These are phyloP conservation scores for Phytophthora palmivora DNA, from an alignment of 352 stramenopile species.

Conservation along the genomic window DNA sequence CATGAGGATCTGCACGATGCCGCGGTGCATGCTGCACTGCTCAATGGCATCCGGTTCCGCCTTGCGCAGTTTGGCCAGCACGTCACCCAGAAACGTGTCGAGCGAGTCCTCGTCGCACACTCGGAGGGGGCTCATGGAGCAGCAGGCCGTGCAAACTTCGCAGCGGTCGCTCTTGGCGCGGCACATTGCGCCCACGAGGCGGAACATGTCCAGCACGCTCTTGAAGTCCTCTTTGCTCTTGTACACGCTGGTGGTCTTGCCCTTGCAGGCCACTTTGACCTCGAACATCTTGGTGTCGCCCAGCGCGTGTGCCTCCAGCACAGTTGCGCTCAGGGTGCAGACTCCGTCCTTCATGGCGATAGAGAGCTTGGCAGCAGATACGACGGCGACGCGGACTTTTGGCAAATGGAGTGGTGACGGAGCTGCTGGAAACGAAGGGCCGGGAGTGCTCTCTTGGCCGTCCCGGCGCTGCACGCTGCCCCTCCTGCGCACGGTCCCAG, in stretches of 20 bases:
- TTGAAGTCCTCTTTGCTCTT: slow-evolving; percentile 89
- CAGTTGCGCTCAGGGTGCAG: slow-evolving; percentile 53
- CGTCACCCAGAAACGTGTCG: slow-evolving; percentile 57
- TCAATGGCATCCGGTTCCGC: slow-evolving; percentile 47
- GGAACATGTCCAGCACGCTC: slow-evolving; percentile 84
- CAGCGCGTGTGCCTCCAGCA: slow-evolving; percentile 71
- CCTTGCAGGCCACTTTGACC: slow-evolving; percentile 79
- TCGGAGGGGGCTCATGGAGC: slow-evolving; percentile 44
- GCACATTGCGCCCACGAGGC: slow-evolving; percentile 76
- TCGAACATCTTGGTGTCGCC: slow-evolving; percentile 85
- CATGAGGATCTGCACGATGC: slow-evolving; percentile 85
- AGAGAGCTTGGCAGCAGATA: not conserved
- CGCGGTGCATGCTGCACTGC: slow-evolving; percentile 69
- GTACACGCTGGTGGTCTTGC: slow-evolving; percentile 78
- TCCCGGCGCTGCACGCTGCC: slow-evolving; percentile 8
- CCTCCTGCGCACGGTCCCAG: too few relatives aligned
- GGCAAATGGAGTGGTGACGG: slow-evolving; percentile 27
- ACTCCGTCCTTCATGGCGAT: slow-evolving; percentile 55
- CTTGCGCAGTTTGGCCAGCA: slow-evolving; percentile 71
- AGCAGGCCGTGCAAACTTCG: slow-evolving; percentile 63
- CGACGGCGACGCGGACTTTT: slow-evolving; percentile 17
- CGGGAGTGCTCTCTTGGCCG: slow-evolving; percentile 21
- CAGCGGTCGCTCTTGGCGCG: slow-evolving; percentile 58
- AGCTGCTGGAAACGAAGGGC: slow-evolving; percentile 43
- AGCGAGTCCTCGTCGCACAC: slow-evolving; percentile 63